Evolutionary conservation across 164 flowering plant genomes (phyloP).

Genomic region (Euptelea pleiosperma): DNA sequence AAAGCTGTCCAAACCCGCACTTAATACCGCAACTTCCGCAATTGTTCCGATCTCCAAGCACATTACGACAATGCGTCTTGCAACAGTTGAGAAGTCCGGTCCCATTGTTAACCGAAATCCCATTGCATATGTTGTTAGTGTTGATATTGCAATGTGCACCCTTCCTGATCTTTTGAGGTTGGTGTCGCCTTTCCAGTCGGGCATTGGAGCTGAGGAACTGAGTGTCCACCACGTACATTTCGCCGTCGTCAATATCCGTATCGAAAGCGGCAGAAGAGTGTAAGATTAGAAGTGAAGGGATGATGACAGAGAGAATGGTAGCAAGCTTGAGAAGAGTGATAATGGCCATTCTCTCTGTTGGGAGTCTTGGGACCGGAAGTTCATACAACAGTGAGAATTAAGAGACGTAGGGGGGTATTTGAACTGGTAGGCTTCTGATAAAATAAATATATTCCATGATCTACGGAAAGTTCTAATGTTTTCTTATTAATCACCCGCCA

Average conservation of each 20-base stretch:
- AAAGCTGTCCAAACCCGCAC: constrained; percentile 44
- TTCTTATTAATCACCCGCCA: too few relatives aligned
- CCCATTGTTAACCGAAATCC: constrained; percentile 21
- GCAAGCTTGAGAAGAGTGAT: constrained; percentile 5
- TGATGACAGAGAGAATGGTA: constrained; percentile 20
- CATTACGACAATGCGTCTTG: constrained; percentile 57
- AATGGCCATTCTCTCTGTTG: constrained; percentile 18
- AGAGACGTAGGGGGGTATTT: constrained; percentile 7
- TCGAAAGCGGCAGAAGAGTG: constrained; percentile 7
- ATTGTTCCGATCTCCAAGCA: constrained; percentile 51
- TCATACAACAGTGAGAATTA: background rate
- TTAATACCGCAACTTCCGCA: constrained; percentile 48
- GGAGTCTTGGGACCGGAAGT: background rate
- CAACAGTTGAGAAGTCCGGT: constrained; percentile 46
- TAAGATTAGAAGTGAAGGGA: constrained; percentile 15
- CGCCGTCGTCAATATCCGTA: constrained; percentile 12
- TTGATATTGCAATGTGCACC: constrained; percentile 15
- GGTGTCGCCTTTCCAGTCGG: background rate
- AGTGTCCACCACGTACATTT: constrained; percentile 18
- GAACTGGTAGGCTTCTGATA: constrained; percentile 6
- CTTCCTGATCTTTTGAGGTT: constrained; percentile 18
- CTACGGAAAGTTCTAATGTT: background rate
- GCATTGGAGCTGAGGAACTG: background rate
- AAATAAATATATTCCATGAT: constrained; percentile 5
- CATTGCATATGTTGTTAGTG: constrained; percentile 21